Evolutionary conservation across 108 stramenopile genomes (phyloP), one percentile per base, ranked within the genome.

Genomic region (Skeletonema costatum): DNA sequence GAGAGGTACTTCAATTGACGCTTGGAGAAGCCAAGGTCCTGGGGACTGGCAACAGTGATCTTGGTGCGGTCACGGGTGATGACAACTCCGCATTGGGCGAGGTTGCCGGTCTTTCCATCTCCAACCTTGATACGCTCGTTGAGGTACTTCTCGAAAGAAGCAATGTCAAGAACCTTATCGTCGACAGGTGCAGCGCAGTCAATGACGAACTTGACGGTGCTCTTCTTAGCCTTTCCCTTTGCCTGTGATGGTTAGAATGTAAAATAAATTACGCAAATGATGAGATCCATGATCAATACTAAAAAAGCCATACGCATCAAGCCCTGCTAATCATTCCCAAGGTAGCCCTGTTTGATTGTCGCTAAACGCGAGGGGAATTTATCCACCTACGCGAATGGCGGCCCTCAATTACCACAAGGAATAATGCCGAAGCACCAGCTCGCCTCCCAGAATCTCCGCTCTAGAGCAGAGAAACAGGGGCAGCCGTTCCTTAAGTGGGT

Each of bases 1-100:
- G 97, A 87, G 19, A 99, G 87, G 88, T 99, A 99, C 85, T 99
- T 99, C 48, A 99, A 83, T 86, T 99, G 98, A 70, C 99, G 93
- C 91, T 99, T 99, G 68, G 95, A 93, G 81, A 98, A 93, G 48
- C 86, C 85, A 19, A 97, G 83, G 46, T 98, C 97, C n/a, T 94
- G 87, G 3, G 94, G 91, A 36, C 92, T 89, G 32, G 90, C 78
- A 72, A 99, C 88, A 35, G 92, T 93, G 76, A 97, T 68, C 88
- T 98, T 97, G 67, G 95, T 96, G 67, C 92, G 87, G 69, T 99
- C 99, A 51, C 90, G 84, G 51, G 87, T 60, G 75, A 99, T 93
- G 36, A 82, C 85, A 69, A 99, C 96, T 67, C 86, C 86, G 76
- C 88, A 89, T 63, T 83, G 64, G 8, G 92, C 91, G 33, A 92